Base-by-base conservation (phyloP, 176 grass and related monocot genomes). In the Lolium perenne region DNA sequence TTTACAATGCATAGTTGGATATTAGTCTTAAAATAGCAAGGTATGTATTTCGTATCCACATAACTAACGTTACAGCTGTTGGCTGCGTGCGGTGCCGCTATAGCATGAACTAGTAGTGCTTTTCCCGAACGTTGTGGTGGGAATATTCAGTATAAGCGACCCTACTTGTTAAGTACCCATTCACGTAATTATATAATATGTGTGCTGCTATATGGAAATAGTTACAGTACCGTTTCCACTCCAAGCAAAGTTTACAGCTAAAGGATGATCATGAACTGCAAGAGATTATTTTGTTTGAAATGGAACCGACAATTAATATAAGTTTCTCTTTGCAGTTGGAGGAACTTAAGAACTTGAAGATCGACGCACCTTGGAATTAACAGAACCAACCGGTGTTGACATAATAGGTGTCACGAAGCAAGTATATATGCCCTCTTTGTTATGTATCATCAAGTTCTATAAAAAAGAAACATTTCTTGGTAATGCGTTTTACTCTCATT, bases 311-410 rank as follows among this genome's bases (percentile, higher is more conserved):
- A 7, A 45, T n/a, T 81, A 45, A 45, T 80, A 23, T 60, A 0
- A 23, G 8, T 80, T 40, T 25, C 14, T 78, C 62, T 71, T 78
- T 82, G 72, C 94, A 97, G 94, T 67, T 97, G 74, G 94, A 94
- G 22, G 94, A 92, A 64, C 82, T 94, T 56, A 97, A 89, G 87
- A 92, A 77, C n/a, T 88, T 85, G 69, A 93, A 96, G 81, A 65
- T 68, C 4, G 77, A 79, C 47, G 80, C 77, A 85, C 80, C 86
- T 76, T 86, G 82, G 88, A 91, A 76, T 35, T 76, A 76, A 90
- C 73, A 86, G 87, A 92, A 77, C 41, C 47, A 41, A 38, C 10
- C 15, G 13, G 14, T 80, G 66, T 35, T 76, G 83, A 83, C 45
- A 66, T 81, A 81, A 63, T 87, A 72, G 80, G 38, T 81, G 62